Conservation (phyloP, 2,329 filamentous ascomycete species). For the Alternaria gansuensis region DNA sequence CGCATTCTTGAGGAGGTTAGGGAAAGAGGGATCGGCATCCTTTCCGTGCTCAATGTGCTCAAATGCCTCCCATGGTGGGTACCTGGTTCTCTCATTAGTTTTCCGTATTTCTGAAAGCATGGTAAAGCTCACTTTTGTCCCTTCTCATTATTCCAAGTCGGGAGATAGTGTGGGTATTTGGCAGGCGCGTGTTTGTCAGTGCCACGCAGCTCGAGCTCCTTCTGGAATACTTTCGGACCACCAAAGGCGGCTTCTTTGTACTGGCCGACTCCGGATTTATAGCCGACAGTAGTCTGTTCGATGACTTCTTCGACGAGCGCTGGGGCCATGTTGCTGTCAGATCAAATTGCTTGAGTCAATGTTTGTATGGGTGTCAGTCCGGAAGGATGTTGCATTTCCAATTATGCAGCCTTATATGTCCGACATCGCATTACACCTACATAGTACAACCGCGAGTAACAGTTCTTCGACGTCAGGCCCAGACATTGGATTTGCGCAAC, state of each 20-base stretch:
- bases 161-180: slow-evolving; percentile 76
- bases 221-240: slow-evolving; percentile 56
- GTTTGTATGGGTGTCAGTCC: not conserved
- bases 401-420: slow-evolving; percentile 26
- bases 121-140: slow-evolving; percentile 9
- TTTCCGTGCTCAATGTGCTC: slow-evolving; percentile 79
- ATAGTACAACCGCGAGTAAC: slow-evolving; percentile 11
- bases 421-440: slow-evolving; percentile 2
- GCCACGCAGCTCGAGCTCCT: slow-evolving; percentile 64
- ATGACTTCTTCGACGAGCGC: slow-evolving; percentile 52
- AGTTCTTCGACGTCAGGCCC: slow-evolving; percentile 3
- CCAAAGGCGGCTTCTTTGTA: slow-evolving; percentile 57
- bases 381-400: not conserved
- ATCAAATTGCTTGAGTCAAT: not conserved
- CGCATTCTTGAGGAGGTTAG: slow-evolving; percentile 69
- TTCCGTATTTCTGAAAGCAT: not conserved
- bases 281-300: slow-evolving; percentile 36
- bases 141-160: slow-evolving; percentile 71
- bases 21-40: slow-evolving; percentile 74
- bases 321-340: slow-evolving; percentile 52
- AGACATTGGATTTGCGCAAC: slow-evolving; percentile 7
- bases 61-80: slow-evolving; percentile 72
- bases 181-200: slow-evolving; percentile 63
- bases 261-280: slow-evolving; percentile 48
- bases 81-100: slow-evolving; percentile 53